Base-by-base conservation (phyloP, 768 basidiomycete genomes). In the Xerocomus spinulosus region DNA sequence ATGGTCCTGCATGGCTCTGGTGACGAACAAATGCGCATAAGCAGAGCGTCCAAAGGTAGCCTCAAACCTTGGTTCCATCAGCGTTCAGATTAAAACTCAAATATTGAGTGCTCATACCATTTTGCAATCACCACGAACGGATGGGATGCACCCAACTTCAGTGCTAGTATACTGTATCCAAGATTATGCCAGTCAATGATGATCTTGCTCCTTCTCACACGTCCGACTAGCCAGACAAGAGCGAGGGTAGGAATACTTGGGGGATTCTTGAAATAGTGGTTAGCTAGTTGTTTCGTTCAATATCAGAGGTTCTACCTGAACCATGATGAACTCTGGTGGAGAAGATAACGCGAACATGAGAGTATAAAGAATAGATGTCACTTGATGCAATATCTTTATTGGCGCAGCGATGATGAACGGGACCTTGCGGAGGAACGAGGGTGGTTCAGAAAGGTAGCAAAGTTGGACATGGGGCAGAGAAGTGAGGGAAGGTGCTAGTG, bases 141-240 rank as follows among this genome's bases (percentile, higher is more conserved):
- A 62, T 92, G 88, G 0, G 66, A 62, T 2, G 72, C 49, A 0
- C 92, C 88, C n/a, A 93, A 70, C 57, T 82, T 85, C 54, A 99
- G 67, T 1, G 86, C 87, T 40, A 99, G 79, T 38, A 98, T 92
- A 53, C 83, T 95, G 64, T 92, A 93, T 15, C 96, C 96, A 21
- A 95, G 79, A 66, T 99, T 99, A 64, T 99, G 96, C 96, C 96
- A 99, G 69, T 99, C 96, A 46, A 99, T 93, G 50, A 99, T 88
- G 55, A 99, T 73, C 58, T 88, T 91, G 55, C 85, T 85, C 3
- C 87, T 85, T 15, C 82, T 76, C 14, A 91, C 58, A 17, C 71
- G 61, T 18, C 79, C 78, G 1, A 85, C 82, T 23, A 92, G 65
- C 75, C 88, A 87, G 3, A 89, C 91, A 17, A 98, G 71, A 3